These are phyloP conservation scores for Alloteropsis angusta DNA, from an alignment of 202 grass and related monocot genomes.

Conservation along the genomic window DNA sequence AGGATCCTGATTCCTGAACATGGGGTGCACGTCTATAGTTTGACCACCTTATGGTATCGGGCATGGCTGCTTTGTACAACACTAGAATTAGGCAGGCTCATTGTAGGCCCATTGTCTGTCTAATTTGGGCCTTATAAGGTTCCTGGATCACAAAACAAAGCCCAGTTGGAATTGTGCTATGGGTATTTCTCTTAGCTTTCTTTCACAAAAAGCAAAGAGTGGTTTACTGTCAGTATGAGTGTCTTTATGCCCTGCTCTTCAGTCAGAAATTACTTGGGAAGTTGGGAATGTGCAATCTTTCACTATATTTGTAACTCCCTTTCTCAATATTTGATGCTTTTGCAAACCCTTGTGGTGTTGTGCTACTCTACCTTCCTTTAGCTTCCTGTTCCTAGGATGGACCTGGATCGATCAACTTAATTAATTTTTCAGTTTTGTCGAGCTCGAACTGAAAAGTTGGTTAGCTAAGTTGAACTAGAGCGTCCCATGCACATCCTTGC, in stretches of 20 bases:
- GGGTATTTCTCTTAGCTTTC: not conserved
- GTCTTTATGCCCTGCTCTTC: not conserved
- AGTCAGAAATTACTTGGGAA: no score
- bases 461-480: not conserved
- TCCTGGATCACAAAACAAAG: not conserved
- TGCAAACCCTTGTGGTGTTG: not conserved
- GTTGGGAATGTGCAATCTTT: not conserved
- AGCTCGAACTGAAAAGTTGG: not conserved
- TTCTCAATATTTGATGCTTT: not conserved
- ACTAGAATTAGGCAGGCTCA: not conserved
- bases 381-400: not conserved
- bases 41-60: not conserved
- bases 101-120: not conserved
- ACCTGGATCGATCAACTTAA: not conserved
- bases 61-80: not conserved
- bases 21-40: not conserved
- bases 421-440: not conserved
- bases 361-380: not conserved
- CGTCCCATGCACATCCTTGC: not conserved
- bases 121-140: not conserved
- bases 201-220: not conserved
- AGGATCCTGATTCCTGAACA: not conserved
- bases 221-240: not conserved
- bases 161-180: not conserved
- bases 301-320: not conserved